A percentile compares a stretch with the other conserved stretches of the same genome.
phyloP scores from a whole-genome alignment of 2,329 filamentous ascomycete genomes.

The Colletotrichum limetticola region DNA sequence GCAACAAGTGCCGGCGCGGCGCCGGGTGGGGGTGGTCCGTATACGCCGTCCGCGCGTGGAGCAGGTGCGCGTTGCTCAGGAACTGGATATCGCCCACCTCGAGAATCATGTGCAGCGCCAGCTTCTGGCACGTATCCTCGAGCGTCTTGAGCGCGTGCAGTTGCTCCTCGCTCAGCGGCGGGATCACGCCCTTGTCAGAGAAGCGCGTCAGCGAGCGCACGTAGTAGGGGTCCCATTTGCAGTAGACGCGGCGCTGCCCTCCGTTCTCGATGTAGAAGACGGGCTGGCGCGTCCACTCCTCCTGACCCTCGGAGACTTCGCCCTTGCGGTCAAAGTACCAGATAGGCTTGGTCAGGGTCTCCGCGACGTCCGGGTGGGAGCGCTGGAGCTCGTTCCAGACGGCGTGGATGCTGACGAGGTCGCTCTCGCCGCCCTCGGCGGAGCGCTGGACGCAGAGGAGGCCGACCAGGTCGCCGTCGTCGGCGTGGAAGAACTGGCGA shows the following conservation, averaged over 20 bases:
- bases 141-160: constrained; percentile 74
- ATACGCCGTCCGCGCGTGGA: constrained; percentile 86
- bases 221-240: constrained; percentile 93
- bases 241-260: constrained; percentile 75
- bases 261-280: constrained; percentile 82
- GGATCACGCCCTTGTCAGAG: constrained; percentile 77
- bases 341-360: constrained; percentile 78
- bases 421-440: constrained; percentile 83
- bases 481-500: constrained; percentile 85
- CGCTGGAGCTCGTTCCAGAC: constrained; percentile 84
- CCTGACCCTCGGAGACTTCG: constrained; percentile 78
- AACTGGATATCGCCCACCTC: constrained; percentile 93
- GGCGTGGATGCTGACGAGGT: constrained; percentile 81
- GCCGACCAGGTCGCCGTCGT: constrained; percentile 85
- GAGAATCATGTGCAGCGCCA: constrained; percentile 83
- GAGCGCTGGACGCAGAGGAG: constrained; percentile 84
- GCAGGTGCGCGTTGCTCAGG: constrained; percentile 76
- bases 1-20: constrained; percentile 81
- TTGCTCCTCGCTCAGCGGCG: constrained; percentile 76
- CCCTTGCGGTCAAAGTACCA: constrained; percentile 97
- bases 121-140: constrained; percentile 78
- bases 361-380: constrained; percentile 81
- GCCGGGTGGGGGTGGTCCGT: constrained; percentile 71
- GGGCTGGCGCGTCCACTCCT: constrained; percentile 77
- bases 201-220: constrained; percentile 81